Conservation (phyloP, 208 protist genomes). For the Novymonas esmeraldas region DNA sequence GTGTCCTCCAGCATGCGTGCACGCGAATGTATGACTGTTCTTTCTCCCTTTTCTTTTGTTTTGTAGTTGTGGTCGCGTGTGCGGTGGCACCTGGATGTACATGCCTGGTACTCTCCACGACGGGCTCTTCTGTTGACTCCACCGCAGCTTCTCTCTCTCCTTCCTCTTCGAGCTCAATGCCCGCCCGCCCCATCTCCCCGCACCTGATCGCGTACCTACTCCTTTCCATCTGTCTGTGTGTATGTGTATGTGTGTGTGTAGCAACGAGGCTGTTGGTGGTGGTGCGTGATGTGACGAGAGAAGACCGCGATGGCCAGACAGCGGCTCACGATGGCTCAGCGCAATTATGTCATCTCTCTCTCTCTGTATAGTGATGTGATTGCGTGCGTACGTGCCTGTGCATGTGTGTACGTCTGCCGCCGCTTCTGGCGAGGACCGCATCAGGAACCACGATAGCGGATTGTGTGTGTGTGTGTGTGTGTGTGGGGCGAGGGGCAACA, state of each 20-base stretch:
- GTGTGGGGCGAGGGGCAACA: too few species aligned
- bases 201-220: neutral
- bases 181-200: neutral
- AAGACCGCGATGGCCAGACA: neutral
- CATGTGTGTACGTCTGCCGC: too few species aligned
- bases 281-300: neutral
- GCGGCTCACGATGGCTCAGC: too few species aligned
- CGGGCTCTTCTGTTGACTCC: neutral
- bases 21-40: neutral
- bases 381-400: too few species aligned
- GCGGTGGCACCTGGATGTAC: neutral
- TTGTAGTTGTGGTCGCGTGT: neutral
- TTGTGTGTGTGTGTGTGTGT: too few species aligned
- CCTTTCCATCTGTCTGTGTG: neutral
- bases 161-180: neutral
- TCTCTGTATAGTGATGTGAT: too few species aligned
- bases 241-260: neutral
- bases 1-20: too few species aligned
- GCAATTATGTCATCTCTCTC: too few species aligned
- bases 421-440: too few species aligned
- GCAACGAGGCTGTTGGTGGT: neutral
- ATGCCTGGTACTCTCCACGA: neutral
- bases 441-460: too few species aligned
- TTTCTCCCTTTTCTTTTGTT: constrained; percentile 1
- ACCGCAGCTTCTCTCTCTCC: neutral